Conservation (phyloP, 116 monocot genomes). For the Cymodocea nodosa region DNA sequence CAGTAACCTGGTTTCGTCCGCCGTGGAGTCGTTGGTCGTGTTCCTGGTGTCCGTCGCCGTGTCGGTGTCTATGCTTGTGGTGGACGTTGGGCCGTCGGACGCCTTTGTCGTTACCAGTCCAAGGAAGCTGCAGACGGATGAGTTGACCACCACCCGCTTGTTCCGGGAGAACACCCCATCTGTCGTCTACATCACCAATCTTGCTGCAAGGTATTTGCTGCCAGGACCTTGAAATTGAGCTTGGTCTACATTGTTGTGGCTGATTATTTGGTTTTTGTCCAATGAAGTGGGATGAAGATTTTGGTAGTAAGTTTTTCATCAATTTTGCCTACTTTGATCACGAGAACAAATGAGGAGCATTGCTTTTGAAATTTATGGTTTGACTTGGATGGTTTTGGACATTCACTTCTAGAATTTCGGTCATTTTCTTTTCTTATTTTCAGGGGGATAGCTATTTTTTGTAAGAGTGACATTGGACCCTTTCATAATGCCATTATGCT, state of each 20-base stretch:
- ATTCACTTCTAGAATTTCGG: neutral
- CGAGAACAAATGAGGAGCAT: neutral
- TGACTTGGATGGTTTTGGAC: neutral
- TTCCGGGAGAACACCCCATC: slow-evolving; percentile 98
- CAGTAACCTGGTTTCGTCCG: slow-evolving; percentile 7
- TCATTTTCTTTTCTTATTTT: no score
- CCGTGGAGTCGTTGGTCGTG: slow-evolving; percentile 26
- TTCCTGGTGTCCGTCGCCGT: slow-evolving; percentile 54
- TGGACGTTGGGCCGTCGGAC: slow-evolving; percentile 39
- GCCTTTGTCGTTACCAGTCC: slow-evolving; percentile 56
- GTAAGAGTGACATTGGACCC: no score
- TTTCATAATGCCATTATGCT: no score
- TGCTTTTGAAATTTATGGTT: neutral
- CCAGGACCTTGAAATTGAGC: neutral
- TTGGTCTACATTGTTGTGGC: neutral
- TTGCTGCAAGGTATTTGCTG: slow-evolving; percentile 46
- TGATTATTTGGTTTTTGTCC: no score
- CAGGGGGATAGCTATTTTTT: no score
- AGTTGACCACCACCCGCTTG: slow-evolving; percentile 79
- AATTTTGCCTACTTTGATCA: no score
- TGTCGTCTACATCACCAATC: slow-evolving; percentile 98
- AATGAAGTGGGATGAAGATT: no score
- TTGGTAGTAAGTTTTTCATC: no score
- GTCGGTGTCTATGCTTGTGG: slow-evolving; percentile 31
- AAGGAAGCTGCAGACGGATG: slow-evolving; percentile 83